Base-by-base conservation (phyloP, 2,329 filamentous ascomycete genomes). In the Phialemoniopsis sp. region DNA sequence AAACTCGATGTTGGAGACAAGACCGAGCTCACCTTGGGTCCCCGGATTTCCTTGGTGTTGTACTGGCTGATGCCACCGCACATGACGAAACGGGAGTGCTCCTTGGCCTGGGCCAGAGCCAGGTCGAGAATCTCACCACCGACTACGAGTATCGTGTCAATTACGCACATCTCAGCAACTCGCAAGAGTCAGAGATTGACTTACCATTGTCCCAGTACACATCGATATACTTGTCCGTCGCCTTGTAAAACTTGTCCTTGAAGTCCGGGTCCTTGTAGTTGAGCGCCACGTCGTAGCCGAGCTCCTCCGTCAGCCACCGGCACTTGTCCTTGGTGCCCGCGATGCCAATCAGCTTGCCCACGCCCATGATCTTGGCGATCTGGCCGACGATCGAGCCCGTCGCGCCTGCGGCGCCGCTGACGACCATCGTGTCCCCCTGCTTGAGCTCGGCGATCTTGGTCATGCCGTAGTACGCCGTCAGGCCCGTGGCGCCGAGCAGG, bases 21-120 rank as follows among this genome's bases (percentile, higher is more conserved):
- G n/a, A n/a, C n/a, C n/a, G n/a, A 8, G 28, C 37, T 5, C 44
- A 66, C 73, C 51, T 67, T 74, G 36, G 76, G 76, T 1, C 82
- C 81, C 42, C 73, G 60, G 33, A 72, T 70, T 30, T 68, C 69
- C 15, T 67, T 57, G 3, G 68, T 55, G 59, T 87, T 87, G 60
- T 88, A 88, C 57, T 82, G 74, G 55, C 74, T 80, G 62, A 89
- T 87, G 47, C 60, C 70, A 36, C 85, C 85, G 60, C 85, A 88
- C 61, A 85, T 84, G 48, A 83, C 78, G 57, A 89, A 85, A 28
- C 84, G 72, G 13, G 83, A 65, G 54, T 74, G 66, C 37, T 63
- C 62, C 40, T 80, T 82, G 42, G 85, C 82, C n/a, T 80, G 71
- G 4, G 60, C 64, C 30, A 89, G 67, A 33, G 80, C 82, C 45